Base-by-base conservation (phyloP, 139 green algal genomes). In the Coelastrella sp. region DNA sequence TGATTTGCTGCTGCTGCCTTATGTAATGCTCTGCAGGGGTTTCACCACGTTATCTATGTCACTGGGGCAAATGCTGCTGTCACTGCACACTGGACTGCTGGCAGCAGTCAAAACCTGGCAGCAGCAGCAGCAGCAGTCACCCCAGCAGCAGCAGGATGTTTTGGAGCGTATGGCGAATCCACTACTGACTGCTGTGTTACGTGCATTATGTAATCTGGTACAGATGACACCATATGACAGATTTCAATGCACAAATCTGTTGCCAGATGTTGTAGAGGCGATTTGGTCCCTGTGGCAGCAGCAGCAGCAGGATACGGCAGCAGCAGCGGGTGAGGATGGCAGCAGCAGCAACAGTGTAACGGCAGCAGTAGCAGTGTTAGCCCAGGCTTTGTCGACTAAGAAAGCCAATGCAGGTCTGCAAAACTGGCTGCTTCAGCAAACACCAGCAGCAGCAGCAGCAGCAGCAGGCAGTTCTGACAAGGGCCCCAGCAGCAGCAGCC, bases 1-100 rank as follows among this genome's bases (percentile, higher is more conserved):
- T 47, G 32, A 47, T 47, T 0, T 47, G 0, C 32, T 47, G 32
- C 32, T 47, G 32, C 32, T 47, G 32, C 0, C 32, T 65, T 84
- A 56, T 84, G 8, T 66, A 3, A 20, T 73, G 65, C 32, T 19
- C 32, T 61, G n/a, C 56, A 61, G 95, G 80, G 93, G 94, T 58
- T 97, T 97, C 91, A 94, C 92, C 19, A 94, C 95, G 3, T 87
- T 98, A 60, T 98, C 96, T 5, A 79, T 89, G 7, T 93, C 91
- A 5, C 86, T 98, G 19, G 96, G 94, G 5, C 89, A 92, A 3
- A 80, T 91, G 60, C 59, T 92, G 66, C 23, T 92, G 71, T 71
- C 89, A 10, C 85, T 93, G 54, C 94, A 96, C 85, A 60, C 77
- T 7, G 91, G 80, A 2, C 83, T 96, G 77, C 80, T 93, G n/a